phyloP scores from a whole-genome alignment of 2,329 filamentous ascomycete species.

The Metarhizium brunneum region DNA sequence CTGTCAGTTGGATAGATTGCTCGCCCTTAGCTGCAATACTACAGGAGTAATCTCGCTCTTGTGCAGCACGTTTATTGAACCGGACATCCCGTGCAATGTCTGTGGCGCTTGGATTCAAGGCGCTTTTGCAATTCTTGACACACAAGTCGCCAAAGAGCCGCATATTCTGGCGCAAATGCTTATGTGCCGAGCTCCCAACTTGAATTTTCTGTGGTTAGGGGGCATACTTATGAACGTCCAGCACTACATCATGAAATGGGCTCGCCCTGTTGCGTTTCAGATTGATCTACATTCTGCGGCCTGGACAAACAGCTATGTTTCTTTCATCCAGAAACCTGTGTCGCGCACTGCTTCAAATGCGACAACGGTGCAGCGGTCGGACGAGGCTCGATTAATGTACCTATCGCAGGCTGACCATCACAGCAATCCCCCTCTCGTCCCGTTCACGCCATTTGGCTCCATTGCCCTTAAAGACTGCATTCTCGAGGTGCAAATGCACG shows the following conservation, averaged over 20 bases:
- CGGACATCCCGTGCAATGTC: conserved; percentile 8
- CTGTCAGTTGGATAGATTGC: conserved; percentile 8
- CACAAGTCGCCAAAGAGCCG: not conserved
- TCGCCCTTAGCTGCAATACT: conserved; percentile 9
- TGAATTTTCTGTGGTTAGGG: conserved; percentile 10
- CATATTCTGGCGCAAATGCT: conserved; percentile 6
- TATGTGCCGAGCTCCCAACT: conserved; percentile 4
- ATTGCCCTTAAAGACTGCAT: conserved; percentile 5
- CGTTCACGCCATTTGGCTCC: conserved; percentile 4
- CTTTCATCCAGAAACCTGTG: conserved; percentile 3
- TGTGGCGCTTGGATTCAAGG: conserved; percentile 8
- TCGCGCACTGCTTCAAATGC: not conserved
- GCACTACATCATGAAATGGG: conserved; percentile 3
- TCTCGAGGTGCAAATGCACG: conserved; percentile 9
- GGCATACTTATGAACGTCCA: conserved; percentile 6
- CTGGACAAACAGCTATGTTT: conserved; percentile 6
- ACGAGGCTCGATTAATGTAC: conserved; percentile 8
- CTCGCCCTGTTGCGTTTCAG: conserved; percentile 2
- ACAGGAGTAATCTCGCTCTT: conserved; percentile 2
- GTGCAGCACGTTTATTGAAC: conserved; percentile 8
- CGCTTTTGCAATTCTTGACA: conserved; percentile 3
- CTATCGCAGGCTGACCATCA: conserved; percentile 4
- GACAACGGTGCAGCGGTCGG: not conserved
- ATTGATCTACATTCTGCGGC: not conserved
- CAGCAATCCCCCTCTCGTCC: conserved; percentile 2